Conservation (phyloP, 1,284 basidiomycete species). For the Pyrrhoderma lamaoense region DNA sequence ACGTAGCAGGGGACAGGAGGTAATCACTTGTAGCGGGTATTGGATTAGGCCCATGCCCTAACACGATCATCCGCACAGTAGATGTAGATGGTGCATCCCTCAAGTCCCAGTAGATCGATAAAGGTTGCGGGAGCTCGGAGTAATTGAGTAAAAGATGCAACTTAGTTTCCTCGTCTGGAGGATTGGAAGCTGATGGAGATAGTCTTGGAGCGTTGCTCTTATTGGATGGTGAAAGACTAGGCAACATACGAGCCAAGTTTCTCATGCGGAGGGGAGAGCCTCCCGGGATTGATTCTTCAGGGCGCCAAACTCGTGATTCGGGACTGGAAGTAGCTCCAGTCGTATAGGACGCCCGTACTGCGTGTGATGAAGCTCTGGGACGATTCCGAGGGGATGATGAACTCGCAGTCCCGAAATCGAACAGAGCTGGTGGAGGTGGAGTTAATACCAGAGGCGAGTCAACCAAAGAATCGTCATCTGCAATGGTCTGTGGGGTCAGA, state of each 20-base stretch:
- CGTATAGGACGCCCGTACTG: not conserved
- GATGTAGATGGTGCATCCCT: slow-evolving; percentile 7
- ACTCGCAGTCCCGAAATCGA: not conserved
- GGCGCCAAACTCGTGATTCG: not conserved
- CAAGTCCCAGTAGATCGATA: slow-evolving; percentile 10
- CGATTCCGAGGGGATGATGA: not conserved
- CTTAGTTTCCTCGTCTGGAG: not conserved
- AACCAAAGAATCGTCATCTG: slow-evolving; percentile 10
- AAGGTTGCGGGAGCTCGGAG: not conserved
- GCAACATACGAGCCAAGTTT: not conserved
- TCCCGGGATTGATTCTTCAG: not conserved
- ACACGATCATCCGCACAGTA: slow-evolving; percentile 2
- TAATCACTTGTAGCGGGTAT: not conserved
- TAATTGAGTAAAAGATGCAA: slow-evolving; percentile 3
- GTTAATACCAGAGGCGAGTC: slow-evolving; percentile 15
- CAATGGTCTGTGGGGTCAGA: slow-evolving; percentile 1
- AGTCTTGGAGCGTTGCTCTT: not conserved
- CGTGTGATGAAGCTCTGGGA: not conserved
- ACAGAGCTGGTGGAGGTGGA: slow-evolving; percentile 4
- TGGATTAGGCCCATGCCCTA: not conserved
- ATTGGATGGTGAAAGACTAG: not conserved
- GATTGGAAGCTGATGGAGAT: not conserved
- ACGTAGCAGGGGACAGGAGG: slow-evolving; percentile 10
- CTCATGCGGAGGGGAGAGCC: not conserved
- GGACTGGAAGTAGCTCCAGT: slow-evolving; percentile 4